A percentile compares a stretch with the other conserved stretches of the same genome.
Evolutionary conservation across 129 eudicot species (phyloP).

Genomic region (Flaveria robusta): DNA sequence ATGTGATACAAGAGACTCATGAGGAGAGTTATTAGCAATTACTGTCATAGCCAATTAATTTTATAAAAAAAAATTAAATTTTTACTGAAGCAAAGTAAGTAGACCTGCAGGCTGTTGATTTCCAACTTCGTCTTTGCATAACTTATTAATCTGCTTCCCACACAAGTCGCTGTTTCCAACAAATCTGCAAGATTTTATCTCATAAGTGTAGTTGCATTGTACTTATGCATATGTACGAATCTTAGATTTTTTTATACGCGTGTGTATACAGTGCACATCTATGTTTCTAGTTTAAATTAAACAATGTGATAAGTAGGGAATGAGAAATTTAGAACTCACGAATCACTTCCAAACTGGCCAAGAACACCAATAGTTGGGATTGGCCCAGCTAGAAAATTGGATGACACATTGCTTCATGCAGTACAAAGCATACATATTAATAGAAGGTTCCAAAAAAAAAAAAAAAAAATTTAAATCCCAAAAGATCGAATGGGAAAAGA

Average conservation of each 20-base stretch:
- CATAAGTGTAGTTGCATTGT: slow-evolving; percentile 1
- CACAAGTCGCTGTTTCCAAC: slow-evolving; percentile 84
- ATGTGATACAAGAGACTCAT: not conserved
- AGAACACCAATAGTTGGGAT: slow-evolving; percentile 77
- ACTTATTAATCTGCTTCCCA: slow-evolving; percentile 66
- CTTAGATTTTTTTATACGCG: not conserved
- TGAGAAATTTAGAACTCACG: slow-evolving; percentile 57
- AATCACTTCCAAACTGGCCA: slow-evolving; percentile 57
- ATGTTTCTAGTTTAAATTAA: slow-evolving; percentile 1
- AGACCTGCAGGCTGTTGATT: slow-evolving; percentile 49
- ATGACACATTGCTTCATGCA: slow-evolving; percentile 73
- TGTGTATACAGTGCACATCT: not conserved
- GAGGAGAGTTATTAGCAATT: slow-evolving; percentile 15
- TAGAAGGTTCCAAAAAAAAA: not conserved
- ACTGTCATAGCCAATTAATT: slow-evolving; percentile 8
- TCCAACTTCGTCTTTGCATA: slow-evolving; percentile 60
- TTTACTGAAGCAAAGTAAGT: slow-evolving; percentile 1
- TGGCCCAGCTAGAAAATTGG: slow-evolving; percentile 80
- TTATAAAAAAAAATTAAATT: not conserved
- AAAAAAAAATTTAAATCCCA: not conserved
- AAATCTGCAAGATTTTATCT: slow-evolving; percentile 54
- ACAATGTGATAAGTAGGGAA: slow-evolving; percentile 7
- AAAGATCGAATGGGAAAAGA: slow-evolving; percentile 19
- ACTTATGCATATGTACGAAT: not conserved
- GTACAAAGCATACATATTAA: slow-evolving; percentile 26